Percentiles rank a stretch among this genome's conserved stretches.
Evolutionary conservation across 345 rosid genomes (phyloP).

Genomic region (Salix brachista): DNA sequence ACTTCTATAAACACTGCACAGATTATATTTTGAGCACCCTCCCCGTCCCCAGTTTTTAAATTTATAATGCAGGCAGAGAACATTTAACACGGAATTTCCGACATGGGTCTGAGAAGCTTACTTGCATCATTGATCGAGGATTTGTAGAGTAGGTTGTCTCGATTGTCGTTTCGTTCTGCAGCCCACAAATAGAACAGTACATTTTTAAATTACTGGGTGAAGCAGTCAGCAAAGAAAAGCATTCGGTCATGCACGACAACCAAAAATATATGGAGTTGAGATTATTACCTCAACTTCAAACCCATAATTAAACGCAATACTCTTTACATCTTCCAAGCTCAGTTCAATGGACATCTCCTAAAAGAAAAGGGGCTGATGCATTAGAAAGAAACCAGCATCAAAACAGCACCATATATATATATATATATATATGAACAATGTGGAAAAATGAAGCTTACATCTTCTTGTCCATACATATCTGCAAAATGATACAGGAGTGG

Average conservation of each 20-base stretch:
- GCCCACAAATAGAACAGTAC: conserved; percentile 14
- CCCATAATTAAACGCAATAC: conserved; percentile 69
- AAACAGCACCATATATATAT: neutral
- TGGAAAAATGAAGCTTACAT: conserved; percentile 51
- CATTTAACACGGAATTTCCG: neutral
- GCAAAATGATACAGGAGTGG: conserved; percentile 95
- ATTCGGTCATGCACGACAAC: neutral
- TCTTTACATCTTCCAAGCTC: conserved; percentile 92
- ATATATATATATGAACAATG: neutral
- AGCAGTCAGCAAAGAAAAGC: neutral
- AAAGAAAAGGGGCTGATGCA: neutral
- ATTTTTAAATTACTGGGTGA: neutral
- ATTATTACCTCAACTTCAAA: conserved; percentile 61
- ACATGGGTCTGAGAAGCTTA: conserved; percentile 23
- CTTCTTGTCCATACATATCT: conserved; percentile 69
- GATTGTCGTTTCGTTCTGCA: conserved; percentile 71
- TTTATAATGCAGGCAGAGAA: neutral
- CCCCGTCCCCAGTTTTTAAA: neutral
- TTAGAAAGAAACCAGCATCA: conserved; percentile 2
- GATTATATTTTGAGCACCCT: neutral
- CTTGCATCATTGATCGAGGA: conserved; percentile 94
- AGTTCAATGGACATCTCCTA: conserved; percentile 97
- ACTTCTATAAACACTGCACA: neutral
- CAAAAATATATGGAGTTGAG: neutral
- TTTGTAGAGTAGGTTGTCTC: conserved; percentile 87